Percentiles rank a stretch among this genome's conserved stretches.
Conservation (phyloP, 495 filamentous ascomycete species). For the Trichoderma virens region DNA sequence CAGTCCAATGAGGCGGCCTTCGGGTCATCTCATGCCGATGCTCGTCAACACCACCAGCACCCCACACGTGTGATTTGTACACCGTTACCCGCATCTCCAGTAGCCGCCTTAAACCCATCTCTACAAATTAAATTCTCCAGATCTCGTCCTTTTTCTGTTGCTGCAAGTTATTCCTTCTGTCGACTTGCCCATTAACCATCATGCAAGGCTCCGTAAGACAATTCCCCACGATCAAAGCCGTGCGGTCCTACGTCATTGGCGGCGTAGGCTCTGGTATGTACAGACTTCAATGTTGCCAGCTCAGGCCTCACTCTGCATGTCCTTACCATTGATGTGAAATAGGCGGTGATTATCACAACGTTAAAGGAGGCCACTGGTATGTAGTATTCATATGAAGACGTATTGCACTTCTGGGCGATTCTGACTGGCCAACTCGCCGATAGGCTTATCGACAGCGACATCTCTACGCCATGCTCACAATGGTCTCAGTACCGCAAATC, state of each 20-base stretch:
- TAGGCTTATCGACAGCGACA: conserved; percentile 83
- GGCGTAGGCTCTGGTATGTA: conserved; percentile 68
- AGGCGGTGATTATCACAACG: conserved; percentile 91
- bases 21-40: not conserved
- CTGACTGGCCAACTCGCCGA: too few relatives aligned
- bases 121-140: not conserved
- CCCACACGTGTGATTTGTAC: not conserved
- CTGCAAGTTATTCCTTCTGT: not conserved
- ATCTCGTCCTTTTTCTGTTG: not conserved
- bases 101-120: not conserved
- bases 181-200: not conserved
- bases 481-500: conserved; percentile 84
- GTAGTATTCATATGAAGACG: too few relatives aligned
- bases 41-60: not conserved
- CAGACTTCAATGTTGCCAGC: not conserved
- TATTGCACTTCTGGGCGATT: too few relatives aligned
- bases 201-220: conserved; percentile 38
- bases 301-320: too few relatives aligned
- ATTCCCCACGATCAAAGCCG: conserved; percentile 69
- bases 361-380: conserved; percentile 79
- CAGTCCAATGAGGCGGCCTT: not conserved
- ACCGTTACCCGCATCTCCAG: not conserved
- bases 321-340: too few relatives aligned
- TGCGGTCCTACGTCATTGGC: conserved; percentile 74
- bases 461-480: conserved; percentile 82